Evolutionary conservation across 768 basidiomycete species (phyloP), one percentile per base, ranked within the genome.

Genomic region (Hydnomerulius pinastri): DNA sequence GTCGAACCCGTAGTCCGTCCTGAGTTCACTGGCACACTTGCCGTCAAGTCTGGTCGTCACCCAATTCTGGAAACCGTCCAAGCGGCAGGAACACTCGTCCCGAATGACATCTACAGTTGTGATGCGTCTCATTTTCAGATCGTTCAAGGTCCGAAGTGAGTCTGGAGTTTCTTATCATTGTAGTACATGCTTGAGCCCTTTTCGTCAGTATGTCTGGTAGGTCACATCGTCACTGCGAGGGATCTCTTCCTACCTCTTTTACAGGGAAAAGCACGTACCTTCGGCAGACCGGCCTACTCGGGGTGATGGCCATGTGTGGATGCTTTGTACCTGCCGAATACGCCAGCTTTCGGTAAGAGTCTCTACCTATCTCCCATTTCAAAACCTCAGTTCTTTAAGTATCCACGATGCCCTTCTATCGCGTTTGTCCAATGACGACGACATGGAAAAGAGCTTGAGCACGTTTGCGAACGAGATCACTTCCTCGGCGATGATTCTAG

Each of bases 391-490:
- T 30, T 17, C 52, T 23, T 24, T 4, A 43, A 92, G 89, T 24
- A 76, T 93, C 2, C 88, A 95, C 53, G 92, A 96, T 54, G 79
- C 86, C 0, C 76, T 98, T 4, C 77, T 98, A 21, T 88, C 86
- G 1, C 83, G 96, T 2, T 73, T 99, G 15, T 96, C 92, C 1
- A 98, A 98, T 58, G 94, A 98, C 56, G 94, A 98, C 61, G 87
- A 92, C 58, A 79, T 94, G 63, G 92, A 96, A 67, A 87, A 84
- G 62, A 89, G 80, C 37, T 67, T 98, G 21, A 97, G 94, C 57
- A 98, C 97, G 0, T 99, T 99, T 70, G 92, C 93, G 1, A 86
- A 82, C 55, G 96, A 99, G 70, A 98, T 99, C 92, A 83, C 87
- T 1, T 84, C 90, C 2, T 86, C 86, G 21, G 89, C 92, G 1